These are phyloP conservation scores for Torrubiellomyces zombiae DNA, from an alignment of 2,329 filamentous ascomycete genomes.

Conservation along the genomic window DNA sequence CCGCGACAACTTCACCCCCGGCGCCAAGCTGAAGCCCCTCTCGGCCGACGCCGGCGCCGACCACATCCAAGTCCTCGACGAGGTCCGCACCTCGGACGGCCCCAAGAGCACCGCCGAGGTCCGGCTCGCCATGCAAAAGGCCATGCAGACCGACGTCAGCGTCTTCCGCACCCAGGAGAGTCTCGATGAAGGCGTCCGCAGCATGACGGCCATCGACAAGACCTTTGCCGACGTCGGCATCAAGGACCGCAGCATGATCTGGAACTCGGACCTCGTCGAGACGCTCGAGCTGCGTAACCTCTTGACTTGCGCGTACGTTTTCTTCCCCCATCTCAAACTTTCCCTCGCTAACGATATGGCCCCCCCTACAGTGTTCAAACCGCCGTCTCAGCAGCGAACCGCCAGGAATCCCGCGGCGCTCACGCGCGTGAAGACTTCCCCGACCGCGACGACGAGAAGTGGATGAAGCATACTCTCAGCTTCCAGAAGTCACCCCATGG, in stretches of 20 bases:
- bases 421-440: conserved; percentile 95
- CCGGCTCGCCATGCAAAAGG: conserved; percentile 87
- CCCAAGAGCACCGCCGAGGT: conserved; percentile 80
- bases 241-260: conserved; percentile 99
- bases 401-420: conserved; percentile 93
- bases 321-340: neutral
- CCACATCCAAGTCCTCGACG: conserved; percentile 72
- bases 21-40: conserved; percentile 61
- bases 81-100: conserved; percentile 68
- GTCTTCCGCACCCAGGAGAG: conserved; percentile 93
- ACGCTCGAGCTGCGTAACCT: conserved; percentile 90
- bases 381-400: conserved; percentile 73
- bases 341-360: neutral
- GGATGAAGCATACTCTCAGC: conserved; percentile 98
- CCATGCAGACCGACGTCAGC: conserved; percentile 93
- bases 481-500: conserved; percentile 91
- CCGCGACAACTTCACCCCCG: conserved; percentile 81
- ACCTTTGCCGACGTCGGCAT: conserved; percentile 72
- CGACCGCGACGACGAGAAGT: conserved; percentile 85
- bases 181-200: conserved; percentile 81
- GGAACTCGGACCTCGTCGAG: conserved; percentile 96
- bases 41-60: conserved; percentile 76
- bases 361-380: conserved; percentile 56
- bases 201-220: conserved; percentile 71
- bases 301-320: conserved; percentile 85